These are phyloP conservation scores for Polychytrium aggregatum DNA, from an alignment of 192 early-diverging fungal genomes.

Conservation along the genomic window DNA sequence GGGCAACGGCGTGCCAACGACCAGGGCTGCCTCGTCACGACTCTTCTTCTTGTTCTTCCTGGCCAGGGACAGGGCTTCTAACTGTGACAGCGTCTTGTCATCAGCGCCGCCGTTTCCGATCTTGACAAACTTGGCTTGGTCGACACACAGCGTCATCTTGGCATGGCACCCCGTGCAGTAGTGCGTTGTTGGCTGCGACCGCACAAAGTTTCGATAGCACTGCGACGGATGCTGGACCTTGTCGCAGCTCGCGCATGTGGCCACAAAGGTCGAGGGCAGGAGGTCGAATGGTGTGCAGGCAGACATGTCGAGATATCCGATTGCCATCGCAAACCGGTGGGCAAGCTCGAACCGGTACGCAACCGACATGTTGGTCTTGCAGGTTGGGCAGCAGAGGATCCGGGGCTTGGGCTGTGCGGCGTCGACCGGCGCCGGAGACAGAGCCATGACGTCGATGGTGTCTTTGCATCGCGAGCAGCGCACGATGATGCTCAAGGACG, in stretches of 20 bases:
- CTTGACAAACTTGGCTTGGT: slow-evolving; percentile 43
- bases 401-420: slow-evolving; percentile 27
- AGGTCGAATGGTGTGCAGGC: slow-evolving; percentile 60
- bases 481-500: slow-evolving; percentile 48
- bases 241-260: slow-evolving; percentile 61
- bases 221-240: slow-evolving; percentile 18
- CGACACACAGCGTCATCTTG: slow-evolving; percentile 25
- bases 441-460: slow-evolving; percentile 26
- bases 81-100: no score
- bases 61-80: no score
- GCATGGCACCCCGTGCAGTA: slow-evolving; percentile 27
- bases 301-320: slow-evolving; percentile 68
- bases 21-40: slow-evolving; percentile 42
- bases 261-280: slow-evolving; percentile 55
- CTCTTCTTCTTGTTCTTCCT: slow-evolving; percentile 44
- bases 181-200: neutral
- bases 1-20: slow-evolving; percentile 63
- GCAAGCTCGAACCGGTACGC: slow-evolving; percentile 52
- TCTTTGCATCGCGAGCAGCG: slow-evolving; percentile 70
- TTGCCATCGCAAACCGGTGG: slow-evolving; percentile 32
- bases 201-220: slow-evolving; percentile 14
- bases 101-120: neutral
- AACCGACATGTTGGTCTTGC: slow-evolving; percentile 38
- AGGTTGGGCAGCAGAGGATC: slow-evolving; percentile 46
- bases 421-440: slow-evolving; percentile 5